Evolutionary conservation across 2,329 filamentous ascomycete genomes (phyloP).

Genomic region (Rachicladosporium sp.): DNA sequence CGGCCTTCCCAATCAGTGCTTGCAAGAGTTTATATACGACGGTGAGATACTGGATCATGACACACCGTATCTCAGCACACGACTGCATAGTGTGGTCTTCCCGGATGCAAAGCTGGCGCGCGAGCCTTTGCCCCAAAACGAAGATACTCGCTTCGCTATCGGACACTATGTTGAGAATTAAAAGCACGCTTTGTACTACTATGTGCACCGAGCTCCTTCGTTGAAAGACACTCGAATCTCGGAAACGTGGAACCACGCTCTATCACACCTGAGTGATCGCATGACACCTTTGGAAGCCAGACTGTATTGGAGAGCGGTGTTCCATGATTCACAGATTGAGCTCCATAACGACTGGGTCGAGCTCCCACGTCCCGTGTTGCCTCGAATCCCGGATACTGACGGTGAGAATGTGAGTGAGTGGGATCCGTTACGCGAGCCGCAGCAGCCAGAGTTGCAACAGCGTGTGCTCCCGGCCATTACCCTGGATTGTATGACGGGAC

Average conservation of each 20-base stretch:
- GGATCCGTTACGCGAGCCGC: slow-evolving; percentile 10
- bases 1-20: slow-evolving; percentile 23
- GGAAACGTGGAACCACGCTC: neutral
- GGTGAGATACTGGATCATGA: neutral
- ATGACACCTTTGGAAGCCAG: slow-evolving; percentile 21
- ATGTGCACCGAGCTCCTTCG: slow-evolving; percentile 4
- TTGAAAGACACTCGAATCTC: neutral
- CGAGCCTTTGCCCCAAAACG: slow-evolving; percentile 11
- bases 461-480: slow-evolving; percentile 9
- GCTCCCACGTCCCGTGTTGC: slow-evolving; percentile 2
- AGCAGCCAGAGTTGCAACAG: slow-evolving; percentile 2
- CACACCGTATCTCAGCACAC: slow-evolving; percentile 7
- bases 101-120: slow-evolving; percentile 8
- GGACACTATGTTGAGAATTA: slow-evolving; percentile 26
- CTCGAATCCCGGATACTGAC: slow-evolving; percentile 2
- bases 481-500: slow-evolving; percentile 7
- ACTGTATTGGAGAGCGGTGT: slow-evolving; percentile 18
- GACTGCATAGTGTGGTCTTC: slow-evolving; percentile 9
- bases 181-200: slow-evolving; percentile 16
- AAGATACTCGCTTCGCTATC: slow-evolving; percentile 17
- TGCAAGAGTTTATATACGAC: slow-evolving; percentile 13
- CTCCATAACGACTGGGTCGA: slow-evolving; percentile 1
- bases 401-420: slow-evolving; percentile 11
- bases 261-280: slow-evolving; percentile 2
- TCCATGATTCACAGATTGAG: slow-evolving; percentile 3